Conservation (phyloP, 805 yeast species). For the Lipomyces anomalus region DNA sequence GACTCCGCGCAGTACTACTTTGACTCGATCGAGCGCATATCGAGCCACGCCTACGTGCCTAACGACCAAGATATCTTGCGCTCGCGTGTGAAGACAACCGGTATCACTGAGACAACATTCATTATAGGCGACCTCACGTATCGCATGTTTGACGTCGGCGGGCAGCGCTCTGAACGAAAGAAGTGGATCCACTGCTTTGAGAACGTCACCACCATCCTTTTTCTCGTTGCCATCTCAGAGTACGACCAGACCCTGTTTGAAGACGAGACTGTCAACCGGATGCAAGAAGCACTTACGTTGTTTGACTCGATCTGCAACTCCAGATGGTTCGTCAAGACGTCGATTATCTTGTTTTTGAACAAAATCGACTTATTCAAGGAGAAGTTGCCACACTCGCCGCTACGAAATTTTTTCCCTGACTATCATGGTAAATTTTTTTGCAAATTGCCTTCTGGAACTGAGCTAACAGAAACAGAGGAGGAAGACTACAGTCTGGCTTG, state of each 20-base stretch:
- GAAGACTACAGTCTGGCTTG: constrained; percentile 61
- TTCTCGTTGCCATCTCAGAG: constrained; percentile 85
- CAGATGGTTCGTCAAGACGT: constrained; percentile 76
- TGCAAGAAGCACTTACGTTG: constrained; percentile 81
- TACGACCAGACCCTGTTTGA: constrained; percentile 90
- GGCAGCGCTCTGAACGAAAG: constrained; percentile 83
- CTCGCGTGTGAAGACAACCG: constrained; percentile 93
- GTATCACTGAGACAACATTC: constrained; percentile 83
- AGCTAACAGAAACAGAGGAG: constrained; percentile 44
- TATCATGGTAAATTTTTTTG: constrained; percentile 37
- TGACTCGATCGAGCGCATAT: constrained; percentile 61
- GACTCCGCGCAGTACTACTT: constrained; percentile 78
- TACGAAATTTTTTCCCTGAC: constrained; percentile 70
- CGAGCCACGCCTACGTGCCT: constrained; percentile 60
- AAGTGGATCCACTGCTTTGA: constrained; percentile 96
- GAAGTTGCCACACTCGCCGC: constrained; percentile 54
- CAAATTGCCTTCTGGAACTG: neutral
- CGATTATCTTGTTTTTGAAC: constrained; percentile 83
- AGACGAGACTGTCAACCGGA: constrained; percentile 80
- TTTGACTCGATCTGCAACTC: constrained; percentile 82
- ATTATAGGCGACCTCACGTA: constrained; percentile 59
- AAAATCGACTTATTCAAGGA: constrained; percentile 76
- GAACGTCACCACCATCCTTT: constrained; percentile 78
- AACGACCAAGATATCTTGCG: constrained; percentile 76
- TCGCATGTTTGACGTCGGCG: constrained; percentile 91